Percentiles rank a stretch among this genome's conserved stretches.
These are phyloP conservation scores for Ophidiomyces ophidiicola DNA, from an alignment of 2,329 filamentous ascomycete species.

Conservation along the genomic window DNA sequence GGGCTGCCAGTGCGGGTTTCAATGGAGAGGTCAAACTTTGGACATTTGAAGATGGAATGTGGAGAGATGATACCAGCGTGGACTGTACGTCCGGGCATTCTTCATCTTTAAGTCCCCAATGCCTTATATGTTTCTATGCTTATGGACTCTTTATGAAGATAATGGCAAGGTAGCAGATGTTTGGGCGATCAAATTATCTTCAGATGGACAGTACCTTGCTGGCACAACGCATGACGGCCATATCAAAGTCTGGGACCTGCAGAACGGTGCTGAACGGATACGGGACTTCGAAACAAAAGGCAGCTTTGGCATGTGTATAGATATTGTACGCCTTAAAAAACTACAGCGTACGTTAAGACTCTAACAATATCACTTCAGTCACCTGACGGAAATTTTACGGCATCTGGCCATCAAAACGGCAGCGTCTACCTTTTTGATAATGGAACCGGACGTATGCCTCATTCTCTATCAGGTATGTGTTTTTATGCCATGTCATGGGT, in stretches of 20 bases:
- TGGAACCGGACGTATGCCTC: slow-evolving; percentile 68
- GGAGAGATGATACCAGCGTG: slow-evolving; percentile 41
- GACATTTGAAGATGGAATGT: slow-evolving; percentile 47
- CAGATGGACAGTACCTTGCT: slow-evolving; percentile 74
- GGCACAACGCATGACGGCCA: slow-evolving; percentile 76
- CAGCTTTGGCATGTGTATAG: slow-evolving; percentile 80
- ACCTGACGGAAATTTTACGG: slow-evolving; percentile 68
- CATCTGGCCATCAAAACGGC: slow-evolving; percentile 85
- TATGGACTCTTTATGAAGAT: slow-evolving; percentile 23
- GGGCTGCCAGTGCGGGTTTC: slow-evolving; percentile 76
- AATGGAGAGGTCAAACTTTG: slow-evolving; percentile 80
- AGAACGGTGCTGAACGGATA: slow-evolving; percentile 49
- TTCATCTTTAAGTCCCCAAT: not conserved
- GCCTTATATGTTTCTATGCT: not conserved
- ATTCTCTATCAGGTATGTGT: slow-evolving; percentile 61
- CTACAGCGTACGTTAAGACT: not conserved
- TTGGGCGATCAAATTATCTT: slow-evolving; percentile 80
- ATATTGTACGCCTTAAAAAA: slow-evolving; percentile 43
- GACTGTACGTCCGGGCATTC: slow-evolving; percentile 26
- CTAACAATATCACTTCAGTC: slow-evolving; percentile 33
- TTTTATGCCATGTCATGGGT: not conserved
- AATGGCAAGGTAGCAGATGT: slow-evolving; percentile 55
- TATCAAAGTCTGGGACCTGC: slow-evolving; percentile 75
- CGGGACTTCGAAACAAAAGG: slow-evolving; percentile 83
- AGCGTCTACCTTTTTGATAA: slow-evolving; percentile 93